Evolutionary conservation across 2,329 filamentous ascomycete species (phyloP), one percentile per base, ranked within the genome.

Genomic region (Thelonectria blattea): DNA sequence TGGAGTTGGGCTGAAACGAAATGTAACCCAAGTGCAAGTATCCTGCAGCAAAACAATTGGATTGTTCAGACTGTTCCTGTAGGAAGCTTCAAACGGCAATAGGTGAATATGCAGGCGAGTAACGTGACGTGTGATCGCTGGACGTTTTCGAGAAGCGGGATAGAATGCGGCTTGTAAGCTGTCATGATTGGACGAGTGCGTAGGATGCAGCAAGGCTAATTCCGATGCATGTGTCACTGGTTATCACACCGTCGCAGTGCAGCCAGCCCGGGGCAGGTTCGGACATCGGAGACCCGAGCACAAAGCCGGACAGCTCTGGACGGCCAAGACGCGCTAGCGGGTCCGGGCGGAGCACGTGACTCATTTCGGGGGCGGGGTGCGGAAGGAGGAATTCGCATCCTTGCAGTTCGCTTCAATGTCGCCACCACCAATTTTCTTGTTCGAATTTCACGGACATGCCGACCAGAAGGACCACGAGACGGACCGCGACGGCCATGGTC

Each of bases 341-440:
- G 53, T 58, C 54, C 24, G 48, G 42, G 65, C 67, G 67, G 65
- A 63, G 59, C 67, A 69, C 67, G 67, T 69, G 67, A 69, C 64
- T 62, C 49, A 55, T 62, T 43, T 52, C 49, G 48, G 52, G 20
- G 41, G 52, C 53, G 51, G 55, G 53, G 55, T 47, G 61, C 42
- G 45, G 49, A 47, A 46, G 61, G 49, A 54, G 56, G 20, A 58
- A n/a, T n/a, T 42, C 59, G 45, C 5, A 30, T 30, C 27, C 27
- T 30, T 30, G 27, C n/a, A n/a, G n/a, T n/a, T n/a, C n/a, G n/a
- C n/a, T 30, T 30, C 27, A 4, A 30, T 50, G 50, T 53, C 43
- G 48, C 39, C 54, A 46, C 34, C 34, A 37, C 34, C 34, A 37
- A 37, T 37, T 30, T 9, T 30, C 34, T 14, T 17, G n/a, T 3